Percentiles rank a stretch among this genome's conserved stretches.
These are phyloP conservation scores for Fraxinus velutina DNA, from an alignment of 305 asterid species.

Conservation along the genomic window DNA sequence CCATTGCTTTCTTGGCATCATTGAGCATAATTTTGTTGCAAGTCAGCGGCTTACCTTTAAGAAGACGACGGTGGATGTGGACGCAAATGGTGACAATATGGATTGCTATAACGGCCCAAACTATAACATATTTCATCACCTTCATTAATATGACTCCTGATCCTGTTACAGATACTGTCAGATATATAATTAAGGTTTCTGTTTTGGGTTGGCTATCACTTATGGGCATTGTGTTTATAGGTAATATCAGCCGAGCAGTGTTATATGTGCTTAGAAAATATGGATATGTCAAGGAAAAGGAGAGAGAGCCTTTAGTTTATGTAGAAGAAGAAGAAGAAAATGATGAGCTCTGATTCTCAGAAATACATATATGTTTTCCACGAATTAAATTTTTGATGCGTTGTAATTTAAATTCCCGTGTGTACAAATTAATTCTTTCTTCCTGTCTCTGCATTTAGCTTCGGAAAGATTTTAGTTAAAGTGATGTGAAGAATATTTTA, in stretches of 20 bases:
- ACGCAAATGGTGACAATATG: conserved; percentile 36
- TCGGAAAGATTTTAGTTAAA: neutral
- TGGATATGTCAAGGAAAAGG: conserved; percentile 22
- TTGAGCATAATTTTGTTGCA: conserved; percentile 40
- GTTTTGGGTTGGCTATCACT: conserved; percentile 26
- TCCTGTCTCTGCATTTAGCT: neutral
- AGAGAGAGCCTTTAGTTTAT: neutral
- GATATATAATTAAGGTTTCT: conserved; percentile 20
- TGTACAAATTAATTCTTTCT: neutral
- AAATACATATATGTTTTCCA: neutral
- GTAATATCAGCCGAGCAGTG: conserved; percentile 20
- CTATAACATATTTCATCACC: conserved; percentile 31
- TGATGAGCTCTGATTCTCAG: conserved; percentile 17
- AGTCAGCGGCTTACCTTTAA: conserved; percentile 36
- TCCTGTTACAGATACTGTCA: conserved; percentile 19
- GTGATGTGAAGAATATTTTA: neutral
- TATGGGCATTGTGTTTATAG: conserved; percentile 25
- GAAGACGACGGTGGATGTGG: conserved; percentile 35
- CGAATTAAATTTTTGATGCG: neutral
- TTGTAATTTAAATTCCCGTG: neutral
- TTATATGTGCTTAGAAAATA: conserved; percentile 20
- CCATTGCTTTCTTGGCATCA: conserved; percentile 40
- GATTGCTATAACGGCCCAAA: conserved; percentile 33
- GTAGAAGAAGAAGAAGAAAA: conserved; percentile 16
- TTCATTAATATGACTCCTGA: conserved; percentile 30